Evolutionary conservation across 495 filamentous ascomycete genomes (phyloP).

Genomic region (Talaromyces liani): DNA sequence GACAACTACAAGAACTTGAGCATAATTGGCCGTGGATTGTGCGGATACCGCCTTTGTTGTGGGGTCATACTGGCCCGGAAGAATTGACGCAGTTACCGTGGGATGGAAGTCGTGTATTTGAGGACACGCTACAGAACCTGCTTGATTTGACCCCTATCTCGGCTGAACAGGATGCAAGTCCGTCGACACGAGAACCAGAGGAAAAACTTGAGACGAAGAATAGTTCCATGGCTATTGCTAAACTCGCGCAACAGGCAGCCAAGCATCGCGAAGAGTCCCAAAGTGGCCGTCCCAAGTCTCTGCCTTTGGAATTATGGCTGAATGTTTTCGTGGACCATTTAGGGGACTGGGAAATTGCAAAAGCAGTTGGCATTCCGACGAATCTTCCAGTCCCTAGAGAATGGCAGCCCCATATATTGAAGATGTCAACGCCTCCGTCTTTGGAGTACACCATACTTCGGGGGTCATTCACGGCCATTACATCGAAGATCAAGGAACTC

Average conservation of each 20-base stretch:
- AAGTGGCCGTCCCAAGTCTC: constrained; percentile 19
- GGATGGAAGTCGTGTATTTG: constrained; percentile 58
- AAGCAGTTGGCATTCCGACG: constrained; percentile 69
- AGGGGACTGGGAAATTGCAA: constrained; percentile 83
- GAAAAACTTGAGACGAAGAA: constrained; percentile 1
- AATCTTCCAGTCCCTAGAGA: constrained; percentile 63
- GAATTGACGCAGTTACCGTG: constrained; percentile 48
- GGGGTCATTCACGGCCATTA: constrained; percentile 57
- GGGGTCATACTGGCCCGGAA: constrained; percentile 54
- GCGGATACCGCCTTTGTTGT: constrained; percentile 63
- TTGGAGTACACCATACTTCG: constrained; percentile 80
- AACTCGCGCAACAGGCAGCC: constrained; percentile 1
- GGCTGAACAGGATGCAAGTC: constrained; percentile 13
- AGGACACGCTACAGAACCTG: constrained; percentile 55
- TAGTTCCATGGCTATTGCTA: background rate
- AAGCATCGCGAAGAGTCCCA: constrained; percentile 11
- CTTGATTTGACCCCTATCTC: constrained; percentile 18
- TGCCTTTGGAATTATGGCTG: constrained; percentile 84
- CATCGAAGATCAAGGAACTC: constrained; percentile 58
- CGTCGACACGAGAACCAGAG: background rate
- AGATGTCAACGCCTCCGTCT: constrained; percentile 44
- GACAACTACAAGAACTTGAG: constrained; percentile 72
- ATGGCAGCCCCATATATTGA: constrained; percentile 54
- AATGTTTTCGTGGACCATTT: constrained; percentile 72
- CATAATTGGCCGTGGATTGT: constrained; percentile 78